phyloP scores from a whole-genome alignment of 2,329 filamentous ascomycete genomes.

The Cladophialophora yegresii region DNA sequence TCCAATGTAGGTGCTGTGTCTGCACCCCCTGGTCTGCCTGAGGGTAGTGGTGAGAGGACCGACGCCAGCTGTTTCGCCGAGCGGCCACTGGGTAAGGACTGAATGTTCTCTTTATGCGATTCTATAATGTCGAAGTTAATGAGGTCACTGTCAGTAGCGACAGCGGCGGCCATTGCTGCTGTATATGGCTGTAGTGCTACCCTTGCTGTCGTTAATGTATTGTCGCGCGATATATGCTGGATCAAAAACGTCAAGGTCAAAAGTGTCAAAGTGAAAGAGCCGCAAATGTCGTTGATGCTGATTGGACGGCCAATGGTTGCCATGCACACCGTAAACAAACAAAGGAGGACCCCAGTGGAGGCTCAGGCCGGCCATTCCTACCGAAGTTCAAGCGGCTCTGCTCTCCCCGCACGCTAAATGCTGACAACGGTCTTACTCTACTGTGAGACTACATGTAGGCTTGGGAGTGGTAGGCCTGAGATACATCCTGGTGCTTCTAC shows the following conservation, averaged over 20 bases:
- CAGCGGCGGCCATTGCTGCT: constrained; percentile 28
- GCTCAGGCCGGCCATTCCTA: neutral
- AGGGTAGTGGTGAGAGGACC: constrained; percentile 63
- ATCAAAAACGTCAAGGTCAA: constrained; percentile 1
- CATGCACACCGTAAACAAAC: constrained; percentile 14
- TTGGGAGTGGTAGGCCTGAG: neutral
- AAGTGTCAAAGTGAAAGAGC: neutral
- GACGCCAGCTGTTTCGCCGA: constrained; percentile 87
- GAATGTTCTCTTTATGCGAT: constrained; percentile 96
- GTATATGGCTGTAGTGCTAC: constrained; percentile 20
- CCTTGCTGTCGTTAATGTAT: constrained; percentile 23
- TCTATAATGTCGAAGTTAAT: constrained; percentile 87
- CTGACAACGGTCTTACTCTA: neutral
- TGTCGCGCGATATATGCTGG: constrained; percentile 16
- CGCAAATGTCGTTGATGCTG: constrained; percentile 3
- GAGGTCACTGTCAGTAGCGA: constrained; percentile 42
- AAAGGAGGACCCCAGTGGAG: neutral
- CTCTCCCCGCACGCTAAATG: neutral
- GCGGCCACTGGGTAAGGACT: constrained; percentile 81
- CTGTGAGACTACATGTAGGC: neutral
- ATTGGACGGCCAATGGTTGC: neutral
- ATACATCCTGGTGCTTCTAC: neutral
- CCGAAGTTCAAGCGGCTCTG: constrained; percentile 2
- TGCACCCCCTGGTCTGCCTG: constrained; percentile 49
- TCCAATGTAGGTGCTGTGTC: constrained; percentile 63